phyloP scores from a whole-genome alignment of 768 basidiomycete genomes.

The Lactarius tabidus region DNA sequence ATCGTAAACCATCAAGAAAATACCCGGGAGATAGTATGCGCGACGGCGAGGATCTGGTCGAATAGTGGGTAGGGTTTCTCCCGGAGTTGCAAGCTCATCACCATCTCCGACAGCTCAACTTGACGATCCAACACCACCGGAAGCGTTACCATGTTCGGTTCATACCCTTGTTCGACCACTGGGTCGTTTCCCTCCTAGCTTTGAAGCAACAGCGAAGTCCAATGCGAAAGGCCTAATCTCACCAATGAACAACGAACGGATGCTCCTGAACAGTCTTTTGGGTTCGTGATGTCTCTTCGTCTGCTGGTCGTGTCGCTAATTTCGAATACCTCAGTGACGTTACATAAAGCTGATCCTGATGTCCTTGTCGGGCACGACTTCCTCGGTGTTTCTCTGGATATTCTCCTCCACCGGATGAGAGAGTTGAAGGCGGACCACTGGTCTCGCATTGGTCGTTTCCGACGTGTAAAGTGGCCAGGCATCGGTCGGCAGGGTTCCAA shows the following conservation, averaged over 20 bases:
- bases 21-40: constrained; percentile 89
- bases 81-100: neutral
- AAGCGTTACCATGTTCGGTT: constrained; percentile 74
- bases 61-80: constrained; percentile 43
- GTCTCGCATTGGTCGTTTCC: constrained; percentile 89
- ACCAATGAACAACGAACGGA: constrained; percentile 76
- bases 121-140: constrained; percentile 90
- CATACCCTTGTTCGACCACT: constrained; percentile 90
- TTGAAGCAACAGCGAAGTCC: constrained; percentile 63
- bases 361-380: constrained; percentile 95
- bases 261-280: constrained; percentile 77
- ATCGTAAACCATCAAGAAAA: constrained; percentile 94
- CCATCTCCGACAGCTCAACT: constrained; percentile 56
- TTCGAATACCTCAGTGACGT: constrained; percentile 42
- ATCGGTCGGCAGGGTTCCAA: constrained; percentile 84
- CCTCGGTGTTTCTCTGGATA: constrained; percentile 82
- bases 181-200: constrained; percentile 78
- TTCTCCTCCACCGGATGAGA: constrained; percentile 85
- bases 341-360: constrained; percentile 89
- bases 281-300: constrained; percentile 38
- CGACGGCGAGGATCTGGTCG: constrained; percentile 79
- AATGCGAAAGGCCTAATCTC: constrained; percentile 67
- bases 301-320: neutral
- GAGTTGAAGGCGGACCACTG: constrained; percentile 90
- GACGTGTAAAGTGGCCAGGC: constrained; percentile 75